These are phyloP conservation scores for Fallopia convolvulus DNA, from an alignment of 148 eudicot species.

Conservation along the genomic window DNA sequence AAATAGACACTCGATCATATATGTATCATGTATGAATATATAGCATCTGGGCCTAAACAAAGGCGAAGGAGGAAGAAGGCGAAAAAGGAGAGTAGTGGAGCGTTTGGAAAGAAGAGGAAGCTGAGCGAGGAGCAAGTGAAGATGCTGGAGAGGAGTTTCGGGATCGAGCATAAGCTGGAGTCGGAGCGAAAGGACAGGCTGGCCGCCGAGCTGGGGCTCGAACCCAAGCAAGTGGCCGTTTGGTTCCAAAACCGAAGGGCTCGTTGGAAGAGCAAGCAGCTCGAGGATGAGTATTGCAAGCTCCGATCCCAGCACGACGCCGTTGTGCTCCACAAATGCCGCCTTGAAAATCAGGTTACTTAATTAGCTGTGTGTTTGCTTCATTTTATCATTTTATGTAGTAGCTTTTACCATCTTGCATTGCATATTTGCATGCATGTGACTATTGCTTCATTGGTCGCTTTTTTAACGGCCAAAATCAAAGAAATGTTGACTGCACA, in stretches of 20 bases:
- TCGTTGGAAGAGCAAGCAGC: constrained; percentile 73
- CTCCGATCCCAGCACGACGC: constrained; percentile 42
- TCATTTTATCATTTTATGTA: too few species aligned
- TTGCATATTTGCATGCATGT: neutral
- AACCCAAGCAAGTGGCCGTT: constrained; percentile 84
- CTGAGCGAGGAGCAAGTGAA: constrained; percentile 46
- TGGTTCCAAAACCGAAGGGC: constrained; percentile 96
- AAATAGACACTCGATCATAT: neutral
- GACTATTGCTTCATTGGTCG: neutral
- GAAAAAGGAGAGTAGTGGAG: constrained; percentile 17
- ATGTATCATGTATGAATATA: neutral
- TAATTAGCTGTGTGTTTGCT: too few species aligned
- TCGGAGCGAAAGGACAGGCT: constrained; percentile 68
- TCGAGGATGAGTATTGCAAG: constrained; percentile 66
- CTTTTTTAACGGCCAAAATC: neutral
- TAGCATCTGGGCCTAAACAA: constrained; percentile 25
- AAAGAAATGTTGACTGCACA: too few species aligned
- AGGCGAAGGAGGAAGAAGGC: constrained; percentile 39
- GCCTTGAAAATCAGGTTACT: constrained; percentile 27
- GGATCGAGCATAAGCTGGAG: constrained; percentile 67
- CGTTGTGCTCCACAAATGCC: constrained; percentile 50
- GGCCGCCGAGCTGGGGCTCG: constrained; percentile 67
- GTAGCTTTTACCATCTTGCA: neutral
- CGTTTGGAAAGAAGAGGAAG: constrained; percentile 54
- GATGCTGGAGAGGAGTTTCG: constrained; percentile 56